Percentiles rank a stretch among this genome's conserved stretches.
Evolutionary conservation across 257 asterid genomes (phyloP).

Genomic region (Solanum ossicruentum): DNA sequence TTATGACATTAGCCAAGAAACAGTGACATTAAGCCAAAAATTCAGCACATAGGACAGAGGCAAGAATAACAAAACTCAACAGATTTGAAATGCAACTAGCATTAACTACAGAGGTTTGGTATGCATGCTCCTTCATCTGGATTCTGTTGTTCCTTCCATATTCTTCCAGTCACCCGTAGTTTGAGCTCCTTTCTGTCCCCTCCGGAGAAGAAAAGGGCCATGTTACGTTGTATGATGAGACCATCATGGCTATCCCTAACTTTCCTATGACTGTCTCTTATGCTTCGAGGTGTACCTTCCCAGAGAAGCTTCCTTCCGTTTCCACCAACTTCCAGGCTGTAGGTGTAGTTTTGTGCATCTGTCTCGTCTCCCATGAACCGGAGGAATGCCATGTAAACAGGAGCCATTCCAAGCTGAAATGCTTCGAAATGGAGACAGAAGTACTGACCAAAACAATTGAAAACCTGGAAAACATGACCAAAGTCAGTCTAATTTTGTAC

Average conservation of each 20-base stretch:
- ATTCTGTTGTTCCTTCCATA: slow-evolving; percentile 80
- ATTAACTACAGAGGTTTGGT: slow-evolving; percentile 59
- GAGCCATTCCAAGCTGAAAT: slow-evolving; percentile 80
- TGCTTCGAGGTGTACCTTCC: slow-evolving; percentile 89
- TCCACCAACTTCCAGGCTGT: slow-evolving; percentile 85
- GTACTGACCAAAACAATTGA: slow-evolving; percentile 82
- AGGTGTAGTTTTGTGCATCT: slow-evolving; percentile 67
- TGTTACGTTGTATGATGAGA: slow-evolving; percentile 57
- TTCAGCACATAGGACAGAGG: not conserved
- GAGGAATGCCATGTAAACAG: slow-evolving; percentile 83
- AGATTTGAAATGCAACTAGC: not conserved
- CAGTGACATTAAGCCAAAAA: not conserved
- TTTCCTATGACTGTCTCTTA: slow-evolving; percentile 72
- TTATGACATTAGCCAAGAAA: not conserved
- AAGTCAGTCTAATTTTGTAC: not conserved
- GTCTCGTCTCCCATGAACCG: slow-evolving; percentile 86
- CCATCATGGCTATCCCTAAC: slow-evolving; percentile 89
- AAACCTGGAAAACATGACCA: slow-evolving; percentile 31
- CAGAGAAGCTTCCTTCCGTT: slow-evolving; percentile 72
- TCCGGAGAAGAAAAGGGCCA: slow-evolving; percentile 80
- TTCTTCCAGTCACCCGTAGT: slow-evolving; percentile 71
- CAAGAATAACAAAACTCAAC: not conserved
- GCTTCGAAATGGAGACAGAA: slow-evolving; percentile 86
- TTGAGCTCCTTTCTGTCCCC: slow-evolving; percentile 88
- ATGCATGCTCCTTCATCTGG: slow-evolving; percentile 67